Evolutionary conservation across 345 rosid species (phyloP), one percentile per base, ranked within the genome.

Genomic region (Lenwebbia sp.): DNA sequence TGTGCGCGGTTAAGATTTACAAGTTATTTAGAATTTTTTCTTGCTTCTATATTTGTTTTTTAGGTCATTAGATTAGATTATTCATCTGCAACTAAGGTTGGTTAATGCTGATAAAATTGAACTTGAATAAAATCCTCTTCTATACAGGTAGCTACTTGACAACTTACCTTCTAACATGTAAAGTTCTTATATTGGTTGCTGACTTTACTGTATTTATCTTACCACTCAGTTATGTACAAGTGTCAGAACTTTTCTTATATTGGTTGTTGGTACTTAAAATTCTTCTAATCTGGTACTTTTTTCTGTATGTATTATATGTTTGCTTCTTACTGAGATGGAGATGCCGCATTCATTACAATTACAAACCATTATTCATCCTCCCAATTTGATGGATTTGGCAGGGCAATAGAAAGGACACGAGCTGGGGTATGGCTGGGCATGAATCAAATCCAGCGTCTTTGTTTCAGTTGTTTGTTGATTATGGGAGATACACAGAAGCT

Each of bases 381-480:
- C 47, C 41, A 30, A 47, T 83, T 23, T 52, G 84, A 83, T 83
- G 40, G 41, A 83, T 84, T 88, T 85, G 85, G 86, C 90, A 95
- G 98, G 93, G 92, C 83, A 92, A 89, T 82, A 93, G 88, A 89
- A 94, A 89, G 86, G 96, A 94, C 83, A 89, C 90, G 89, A 89
- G 88, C 82, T 92, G 95, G 91, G 95, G 96, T 82, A 97, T 97
- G 99, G 89, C 93, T 83, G 93, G 97, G 85, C 90, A 92, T 88
- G 99, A 93, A 86, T 92, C 95, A 82, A 94, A 92, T 90, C 93
- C 98, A 54, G 95, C 97, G 17, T 91, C 99, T 86, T 89, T 97
- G 91, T 92, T 97, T 87, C 94, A 90, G 86, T 90, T 97, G 60
- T 96, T 94, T 85, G 98, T 96, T 88, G 92, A 92, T 85, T 90